Evolutionary conservation across 1,139 yeast species (phyloP), one percentile per base, ranked within the genome.

Genomic region (Hanseniaspora sp.): DNA sequence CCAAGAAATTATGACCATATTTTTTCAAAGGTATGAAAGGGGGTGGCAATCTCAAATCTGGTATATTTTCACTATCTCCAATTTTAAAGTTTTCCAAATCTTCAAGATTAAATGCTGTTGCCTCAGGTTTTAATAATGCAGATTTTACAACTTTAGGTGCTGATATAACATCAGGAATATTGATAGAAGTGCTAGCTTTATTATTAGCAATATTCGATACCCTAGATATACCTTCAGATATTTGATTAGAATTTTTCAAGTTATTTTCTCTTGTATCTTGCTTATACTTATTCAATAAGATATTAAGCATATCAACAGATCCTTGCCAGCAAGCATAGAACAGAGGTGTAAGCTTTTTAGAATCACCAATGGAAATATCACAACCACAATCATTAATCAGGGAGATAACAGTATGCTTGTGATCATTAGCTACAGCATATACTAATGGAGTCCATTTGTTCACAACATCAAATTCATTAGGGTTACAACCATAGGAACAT

Each of bases 311-410:
- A 28, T 74, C 77, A 43, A 87, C 79, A 64, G 88, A 92, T 15
- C 98, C 97, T 66, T 90, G 96, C 77, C 95, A 86, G 33, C 90
- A 85, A 48, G 97, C 92, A 65, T 90, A 86, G 65, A 86, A 92
- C 49, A 90, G 70, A 0, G 95, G 95, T 56, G 84, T 79, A 61
- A 78, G 78, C 1, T 92, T 87, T 59, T 87, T 87, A 58, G 83
- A 95, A 67, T 92, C 98, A n/a, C 79, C 73, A 18, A 84, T 67
- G 58, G 79, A 78, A 54, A 83, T 74, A 56, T 79, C 77, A 0
- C 96, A 96, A 5, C 92, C 88, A 55, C 74, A 78, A 52, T 59
- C 57, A 37, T 77, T 77, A 15, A 92, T 76, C 55, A 92, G 73
- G 52, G 80, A 86, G 58, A 75, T 76, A 0, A 95, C 83, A 1